phyloP scores from a whole-genome alignment of 1,284 basidiomycete species.

The Paramarasmius palmivorus region DNA sequence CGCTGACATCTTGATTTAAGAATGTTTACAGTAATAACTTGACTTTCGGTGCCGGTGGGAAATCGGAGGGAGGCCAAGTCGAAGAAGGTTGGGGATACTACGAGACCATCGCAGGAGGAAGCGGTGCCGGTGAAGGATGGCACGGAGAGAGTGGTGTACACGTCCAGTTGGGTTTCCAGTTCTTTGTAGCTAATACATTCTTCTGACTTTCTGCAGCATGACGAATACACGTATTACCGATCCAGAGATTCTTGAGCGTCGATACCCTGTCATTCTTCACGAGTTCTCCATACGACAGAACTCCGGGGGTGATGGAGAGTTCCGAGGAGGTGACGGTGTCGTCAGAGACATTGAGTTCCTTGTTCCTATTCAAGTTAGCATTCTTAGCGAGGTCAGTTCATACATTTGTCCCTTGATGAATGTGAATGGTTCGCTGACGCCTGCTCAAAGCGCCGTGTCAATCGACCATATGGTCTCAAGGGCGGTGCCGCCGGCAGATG shows the following conservation, averaged over 20 bases:
- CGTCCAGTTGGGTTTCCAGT: background rate
- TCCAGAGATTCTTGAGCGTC: constrained; percentile 10
- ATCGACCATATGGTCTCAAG: constrained; percentile 8
- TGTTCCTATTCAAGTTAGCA: background rate
- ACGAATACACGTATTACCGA: constrained; percentile 11
- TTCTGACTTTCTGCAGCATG: background rate
- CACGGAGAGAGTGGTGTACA: constrained; percentile 85
- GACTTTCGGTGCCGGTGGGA: constrained; percentile 90
- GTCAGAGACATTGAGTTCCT: constrained; percentile 5
- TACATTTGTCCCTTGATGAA: background rate
- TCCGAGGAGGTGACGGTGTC: constrained; percentile 1
- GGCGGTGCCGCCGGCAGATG: background rate
- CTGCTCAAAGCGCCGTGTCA: constrained; percentile 6
- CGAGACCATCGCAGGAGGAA: constrained; percentile 95
- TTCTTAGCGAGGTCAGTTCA: background rate
- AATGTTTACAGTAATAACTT: constrained; percentile 60
- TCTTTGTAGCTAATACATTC: background rate
- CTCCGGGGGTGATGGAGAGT: constrained; percentile 4
- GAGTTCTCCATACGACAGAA: constrained; percentile 1
- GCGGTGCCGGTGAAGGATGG: constrained; percentile 90
- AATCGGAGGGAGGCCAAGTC: constrained; percentile 76
- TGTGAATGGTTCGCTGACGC: background rate
- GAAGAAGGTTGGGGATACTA: constrained; percentile 93
- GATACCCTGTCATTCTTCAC: constrained; percentile 11
- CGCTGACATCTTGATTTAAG: background rate